Conservation (phyloP, 2,329 filamentous ascomycete species). For the Apiospora phragmitis region DNA sequence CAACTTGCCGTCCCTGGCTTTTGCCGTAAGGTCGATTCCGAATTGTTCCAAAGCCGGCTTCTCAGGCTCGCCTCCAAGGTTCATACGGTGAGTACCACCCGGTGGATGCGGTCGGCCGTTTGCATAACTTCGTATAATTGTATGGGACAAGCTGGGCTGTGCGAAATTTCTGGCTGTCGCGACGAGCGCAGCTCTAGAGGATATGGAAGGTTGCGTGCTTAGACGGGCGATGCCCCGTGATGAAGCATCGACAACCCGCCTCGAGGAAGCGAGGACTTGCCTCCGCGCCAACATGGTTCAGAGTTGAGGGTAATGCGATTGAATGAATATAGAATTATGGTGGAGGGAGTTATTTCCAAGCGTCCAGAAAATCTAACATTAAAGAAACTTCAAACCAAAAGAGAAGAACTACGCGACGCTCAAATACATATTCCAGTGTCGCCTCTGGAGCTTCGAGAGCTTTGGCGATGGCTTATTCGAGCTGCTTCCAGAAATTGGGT, state of each 20-base stretch:
- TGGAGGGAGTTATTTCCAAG: neutral
- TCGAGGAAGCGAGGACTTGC: constrained; percentile 36
- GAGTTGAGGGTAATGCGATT: neutral
- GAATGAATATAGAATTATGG: neutral
- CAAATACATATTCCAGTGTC: neutral
- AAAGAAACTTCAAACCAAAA: neutral
- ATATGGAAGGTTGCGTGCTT: constrained; percentile 20
- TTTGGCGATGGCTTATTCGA: constrained; percentile 13
- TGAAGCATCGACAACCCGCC: constrained; percentile 33
- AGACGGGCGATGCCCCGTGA: constrained; percentile 24
- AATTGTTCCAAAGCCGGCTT: constrained; percentile 90
- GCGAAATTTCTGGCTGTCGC: constrained; percentile 17
- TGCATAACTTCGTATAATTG: constrained; percentile 54
- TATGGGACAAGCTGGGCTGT: constrained; percentile 21
- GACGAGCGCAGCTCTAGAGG: constrained; percentile 25
- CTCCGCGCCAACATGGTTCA: constrained; percentile 40
- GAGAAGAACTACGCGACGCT: neutral
- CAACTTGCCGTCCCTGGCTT: constrained; percentile 83
- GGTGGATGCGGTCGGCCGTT: constrained; percentile 82
- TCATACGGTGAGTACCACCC: constrained; percentile 92
- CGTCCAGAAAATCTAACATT: neutral
- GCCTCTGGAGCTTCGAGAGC: neutral
- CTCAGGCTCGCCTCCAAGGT: constrained; percentile 66
- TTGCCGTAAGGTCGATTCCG: constrained; percentile 84
- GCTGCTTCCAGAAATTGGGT: constrained; percentile 15